phyloP scores from a whole-genome alignment of 768 basidiomycete species.

The Macrolepiota albuminosa region DNA sequence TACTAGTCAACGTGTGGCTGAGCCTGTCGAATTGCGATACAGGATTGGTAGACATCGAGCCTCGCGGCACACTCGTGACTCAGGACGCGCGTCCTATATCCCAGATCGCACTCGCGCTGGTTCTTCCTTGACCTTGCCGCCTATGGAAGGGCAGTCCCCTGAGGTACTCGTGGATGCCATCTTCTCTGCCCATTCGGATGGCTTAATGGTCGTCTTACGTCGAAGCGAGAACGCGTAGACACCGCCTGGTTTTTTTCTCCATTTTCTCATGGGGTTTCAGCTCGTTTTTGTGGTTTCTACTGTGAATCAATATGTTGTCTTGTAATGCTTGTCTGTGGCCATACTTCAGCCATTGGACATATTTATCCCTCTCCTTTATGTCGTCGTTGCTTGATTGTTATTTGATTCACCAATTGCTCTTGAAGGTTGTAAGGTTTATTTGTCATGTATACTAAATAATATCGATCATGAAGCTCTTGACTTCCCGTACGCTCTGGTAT shows the following conservation, averaged over 20 bases:
- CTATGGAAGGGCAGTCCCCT: slow-evolving; percentile 22
- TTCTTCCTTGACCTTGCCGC: slow-evolving; percentile 9
- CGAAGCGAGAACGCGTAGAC: slow-evolving; percentile 20
- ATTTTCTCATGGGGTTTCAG: neutral
- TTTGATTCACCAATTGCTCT: slow-evolving; percentile 2
- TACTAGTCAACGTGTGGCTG: slow-evolving; percentile 26
- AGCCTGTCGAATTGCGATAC: slow-evolving; percentile 20
- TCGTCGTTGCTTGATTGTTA: neutral
- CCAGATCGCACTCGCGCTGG: slow-evolving; percentile 10
- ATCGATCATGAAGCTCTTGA: neutral
- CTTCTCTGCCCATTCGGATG: slow-evolving; percentile 83
- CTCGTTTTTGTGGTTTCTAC: neutral
- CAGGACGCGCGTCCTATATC: slow-evolving; percentile 12
- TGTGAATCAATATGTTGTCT: neutral
- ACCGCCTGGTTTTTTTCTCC: neutral
- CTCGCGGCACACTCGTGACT: slow-evolving; percentile 10
- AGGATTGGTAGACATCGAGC: slow-evolving; percentile 11
- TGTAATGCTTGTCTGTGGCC: neutral
- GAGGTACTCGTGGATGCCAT: slow-evolving; percentile 71
- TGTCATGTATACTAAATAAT: neutral
- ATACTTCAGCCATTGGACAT: neutral
- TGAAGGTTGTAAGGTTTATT: slow-evolving; percentile 7
- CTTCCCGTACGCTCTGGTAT: neutral
- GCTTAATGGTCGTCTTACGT: slow-evolving; percentile 75
- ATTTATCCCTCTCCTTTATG: neutral